Evolutionary conservation across 2,329 filamentous ascomycete genomes (phyloP), one percentile per base, ranked within the genome.

Genomic region (Alternaria gansuensis): DNA sequence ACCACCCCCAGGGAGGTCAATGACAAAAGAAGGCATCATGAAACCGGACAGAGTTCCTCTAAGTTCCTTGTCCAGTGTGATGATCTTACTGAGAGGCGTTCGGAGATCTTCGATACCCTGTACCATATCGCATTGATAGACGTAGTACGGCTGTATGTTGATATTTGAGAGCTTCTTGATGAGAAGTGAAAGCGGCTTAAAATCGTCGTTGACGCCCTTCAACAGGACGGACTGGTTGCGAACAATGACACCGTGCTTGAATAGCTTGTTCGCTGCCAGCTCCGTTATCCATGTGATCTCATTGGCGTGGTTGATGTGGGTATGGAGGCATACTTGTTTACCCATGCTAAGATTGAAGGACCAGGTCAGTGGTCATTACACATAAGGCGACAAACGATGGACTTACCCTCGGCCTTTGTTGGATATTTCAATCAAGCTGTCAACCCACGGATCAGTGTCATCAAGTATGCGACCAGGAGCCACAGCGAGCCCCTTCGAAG

Each of bases 91-190:
- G 10, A 89, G 79, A 2, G 86, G 85, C 0, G 87, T 89, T 7
- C 87, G 84, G 23, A 88, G 78, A 66, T 89, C 86, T 75, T 89
- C 87, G 2, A 86, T 80, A 43, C 82, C 84, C 28, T 79, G 74
- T 8, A 88, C 85, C 82, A 89, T 85, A 70, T 89, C 87, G 45
- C 84, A 84, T 68, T 88, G 86, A 72, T 89, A 89, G 51, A 89
- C 83, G 66, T 89, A 89, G 72, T 89, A 89, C 82, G 87, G 87
- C 49, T 82, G 77, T 45, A 89, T 82, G 41, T 83, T 84, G 59
- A 85, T 84, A 62, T 85, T 81, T 2, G 84, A 82, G 24, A 89
- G 78, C 46, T 72, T 78, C 31, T 81, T 79, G 37, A 89, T 85
- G 39, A 89, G 77, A 4, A 67, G 67, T 5, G 78, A 78, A 81